These are phyloP conservation scores for Misopates orontium DNA, from an alignment of 257 asterid genomes.

Conservation along the genomic window DNA sequence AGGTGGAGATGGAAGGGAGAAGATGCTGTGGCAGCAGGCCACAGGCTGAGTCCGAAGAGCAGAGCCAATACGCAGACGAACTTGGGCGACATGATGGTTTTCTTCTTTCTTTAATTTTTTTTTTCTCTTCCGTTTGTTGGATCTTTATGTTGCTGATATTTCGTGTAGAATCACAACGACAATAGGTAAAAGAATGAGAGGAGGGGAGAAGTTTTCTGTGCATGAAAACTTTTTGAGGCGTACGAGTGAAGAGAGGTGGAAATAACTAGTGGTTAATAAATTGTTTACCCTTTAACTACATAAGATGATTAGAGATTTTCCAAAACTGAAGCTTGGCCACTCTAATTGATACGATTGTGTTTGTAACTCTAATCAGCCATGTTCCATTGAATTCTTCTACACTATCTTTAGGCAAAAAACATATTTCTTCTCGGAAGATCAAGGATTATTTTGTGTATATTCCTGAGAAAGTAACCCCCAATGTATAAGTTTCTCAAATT, in stretches of 20 bases:
- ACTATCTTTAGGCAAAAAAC: too few relatives aligned
- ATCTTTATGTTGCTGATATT: conserved; percentile 14
- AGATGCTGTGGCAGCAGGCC: conserved; percentile 24
- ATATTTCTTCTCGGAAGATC: too few relatives aligned
- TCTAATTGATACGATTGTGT: not conserved
- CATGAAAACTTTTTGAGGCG: too few relatives aligned
- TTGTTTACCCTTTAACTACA: not conserved
- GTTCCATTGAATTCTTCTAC: too few relatives aligned
- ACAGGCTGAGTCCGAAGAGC: conserved; percentile 29
- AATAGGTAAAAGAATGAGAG: not conserved
- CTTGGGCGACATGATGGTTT: conserved; percentile 29
- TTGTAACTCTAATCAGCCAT: too few relatives aligned
- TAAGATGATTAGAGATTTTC: not conserved
- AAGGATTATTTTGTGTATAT: too few relatives aligned
- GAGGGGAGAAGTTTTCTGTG: not conserved
- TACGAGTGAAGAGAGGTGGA: too few relatives aligned
- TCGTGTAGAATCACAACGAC: not conserved
- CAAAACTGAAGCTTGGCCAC: not conserved
- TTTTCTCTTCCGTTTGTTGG: not conserved
- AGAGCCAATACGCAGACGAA: conserved; percentile 32
- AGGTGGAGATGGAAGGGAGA: conserved; percentile 20
- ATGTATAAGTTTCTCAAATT: too few relatives aligned
- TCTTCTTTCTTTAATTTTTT: not conserved
- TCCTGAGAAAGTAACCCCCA: too few relatives aligned
- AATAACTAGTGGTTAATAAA: too few relatives aligned